Conservation (phyloP, 495 filamentous ascomycete genomes). For the Aspergillus diversus region DNA sequence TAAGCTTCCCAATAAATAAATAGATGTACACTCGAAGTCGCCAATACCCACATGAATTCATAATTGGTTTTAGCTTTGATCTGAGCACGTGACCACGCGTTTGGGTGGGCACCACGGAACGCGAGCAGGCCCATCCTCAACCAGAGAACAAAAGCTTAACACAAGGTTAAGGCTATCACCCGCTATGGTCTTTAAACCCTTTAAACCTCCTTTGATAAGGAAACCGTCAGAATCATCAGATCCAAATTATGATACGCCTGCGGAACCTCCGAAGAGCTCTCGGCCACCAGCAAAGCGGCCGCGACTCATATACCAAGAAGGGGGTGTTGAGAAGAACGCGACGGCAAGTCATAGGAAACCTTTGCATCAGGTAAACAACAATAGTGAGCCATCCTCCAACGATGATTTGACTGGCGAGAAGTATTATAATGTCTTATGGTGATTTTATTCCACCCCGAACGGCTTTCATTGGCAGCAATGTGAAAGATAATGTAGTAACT, state of each 20-base stretch:
- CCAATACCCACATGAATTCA: too few species aligned
- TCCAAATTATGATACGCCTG: neutral
- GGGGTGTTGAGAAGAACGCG: neutral
- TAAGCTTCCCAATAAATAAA: too few species aligned
- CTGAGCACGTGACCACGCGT: neutral
- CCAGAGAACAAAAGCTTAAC: neutral
- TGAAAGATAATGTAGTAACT: neutral
- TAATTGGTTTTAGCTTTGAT: neutral
- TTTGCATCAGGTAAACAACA: conserved; percentile 39
- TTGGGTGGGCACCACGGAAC: neutral
- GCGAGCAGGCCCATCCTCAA: neutral
- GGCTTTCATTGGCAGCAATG: neutral
- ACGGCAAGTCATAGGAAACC: conserved; percentile 24
- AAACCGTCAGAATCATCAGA: conserved; percentile 25
- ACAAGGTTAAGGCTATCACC: conserved; percentile 10
- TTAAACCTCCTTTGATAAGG: conserved; percentile 48
- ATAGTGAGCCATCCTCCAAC: conserved; percentile 16
- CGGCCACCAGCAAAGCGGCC: conserved; percentile 36
- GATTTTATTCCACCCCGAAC: neutral
- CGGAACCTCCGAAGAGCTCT: conserved; percentile 11
- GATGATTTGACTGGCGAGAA: conserved; percentile 40
- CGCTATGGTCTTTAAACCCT: conserved; percentile 53
- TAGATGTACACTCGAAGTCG: too few species aligned
- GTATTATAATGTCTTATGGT: conserved; percentile 67
- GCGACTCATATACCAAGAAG: conserved; percentile 22